Evolutionary conservation across 2,329 filamentous ascomycete genomes (phyloP).

Genomic region (Aspergillus neoniger): DNA sequence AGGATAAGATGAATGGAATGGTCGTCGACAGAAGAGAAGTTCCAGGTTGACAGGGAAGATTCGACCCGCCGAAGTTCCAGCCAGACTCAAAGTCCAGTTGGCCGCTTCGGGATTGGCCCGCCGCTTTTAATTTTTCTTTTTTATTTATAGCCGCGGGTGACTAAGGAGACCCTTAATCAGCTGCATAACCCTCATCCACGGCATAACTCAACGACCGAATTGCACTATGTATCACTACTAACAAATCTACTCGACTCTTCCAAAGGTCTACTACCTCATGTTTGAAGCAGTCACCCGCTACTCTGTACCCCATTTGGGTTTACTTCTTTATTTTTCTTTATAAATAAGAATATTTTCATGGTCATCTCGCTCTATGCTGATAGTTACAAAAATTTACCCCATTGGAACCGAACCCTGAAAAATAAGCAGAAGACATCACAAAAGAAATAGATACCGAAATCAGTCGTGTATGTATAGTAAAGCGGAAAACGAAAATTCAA

Average conservation of each 20-base stretch:
- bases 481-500: constrained; percentile 5
- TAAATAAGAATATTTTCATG: not conserved
- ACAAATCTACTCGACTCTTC: too few species aligned
- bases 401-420: not conserved
- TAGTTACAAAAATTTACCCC: not conserved
- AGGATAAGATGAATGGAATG: not conserved
- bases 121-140: constrained; percentile 13
- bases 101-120: constrained; percentile 11
- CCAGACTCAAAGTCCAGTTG: constrained; percentile 8
- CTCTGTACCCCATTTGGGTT: too few species aligned
- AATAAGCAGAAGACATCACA: not conserved
- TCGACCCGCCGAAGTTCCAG: constrained; percentile 9
- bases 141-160: constrained; percentile 4
- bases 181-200: not conserved
- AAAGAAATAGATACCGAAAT: constrained; percentile 19
- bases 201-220: not conserved
- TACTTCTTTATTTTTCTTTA: not conserved
- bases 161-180: constrained; percentile 3
- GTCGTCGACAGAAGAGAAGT: constrained; percentile 4
- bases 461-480: constrained; percentile 9
- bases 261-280: too few species aligned
- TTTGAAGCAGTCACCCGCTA: too few species aligned
- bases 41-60: constrained; percentile 8
- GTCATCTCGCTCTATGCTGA: not conserved
- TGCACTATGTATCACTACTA: too few species aligned